These are phyloP conservation scores for Leccinum rimulosum DNA, from an alignment of 768 basidiomycete species.

Conservation along the genomic window DNA sequence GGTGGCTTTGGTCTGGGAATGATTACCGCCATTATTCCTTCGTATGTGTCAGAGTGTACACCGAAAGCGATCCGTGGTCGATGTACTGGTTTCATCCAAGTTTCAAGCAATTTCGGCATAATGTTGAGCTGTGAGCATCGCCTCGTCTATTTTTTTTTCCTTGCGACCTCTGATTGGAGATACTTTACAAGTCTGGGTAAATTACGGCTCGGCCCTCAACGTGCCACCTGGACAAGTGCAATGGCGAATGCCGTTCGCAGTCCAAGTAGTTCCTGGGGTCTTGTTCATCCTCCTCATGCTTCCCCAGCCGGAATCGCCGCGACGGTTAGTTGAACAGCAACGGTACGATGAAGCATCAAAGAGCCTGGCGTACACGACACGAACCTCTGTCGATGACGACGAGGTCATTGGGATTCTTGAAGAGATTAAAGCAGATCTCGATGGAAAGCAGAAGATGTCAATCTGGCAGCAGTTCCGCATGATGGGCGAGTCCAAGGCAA, in stretches of 20 bases:
- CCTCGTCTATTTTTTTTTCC: background rate
- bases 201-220: slow-evolving; percentile 40
- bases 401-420: slow-evolving; percentile 37
- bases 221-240: slow-evolving; percentile 40
- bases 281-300: slow-evolving; percentile 46
- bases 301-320: slow-evolving; percentile 53
- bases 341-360: slow-evolving; percentile 40
- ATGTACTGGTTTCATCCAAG: slow-evolving; percentile 45
- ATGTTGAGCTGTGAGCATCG: slow-evolving; percentile 35
- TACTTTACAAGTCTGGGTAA: slow-evolving; percentile 42
- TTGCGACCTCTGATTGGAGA: background rate
- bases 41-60: slow-evolving; percentile 51
- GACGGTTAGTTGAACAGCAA: slow-evolving; percentile 53
- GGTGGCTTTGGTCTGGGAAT: slow-evolving; percentile 61
- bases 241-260: slow-evolving; percentile 52
- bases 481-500: slow-evolving; percentile 43
- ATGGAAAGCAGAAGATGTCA: slow-evolving; percentile 37
- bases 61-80: slow-evolving; percentile 48
- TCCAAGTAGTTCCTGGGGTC: slow-evolving; percentile 52
- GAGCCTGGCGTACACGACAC: slow-evolving; percentile 37
- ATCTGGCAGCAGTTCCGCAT: slow-evolving; percentile 36
- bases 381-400: slow-evolving; percentile 33
- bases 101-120: slow-evolving; percentile 30
- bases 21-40: slow-evolving; percentile 47
- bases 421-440: slow-evolving; percentile 49